Base-by-base conservation (phyloP, 805 yeast genomes). In the Candida vaughaniae region DNA sequence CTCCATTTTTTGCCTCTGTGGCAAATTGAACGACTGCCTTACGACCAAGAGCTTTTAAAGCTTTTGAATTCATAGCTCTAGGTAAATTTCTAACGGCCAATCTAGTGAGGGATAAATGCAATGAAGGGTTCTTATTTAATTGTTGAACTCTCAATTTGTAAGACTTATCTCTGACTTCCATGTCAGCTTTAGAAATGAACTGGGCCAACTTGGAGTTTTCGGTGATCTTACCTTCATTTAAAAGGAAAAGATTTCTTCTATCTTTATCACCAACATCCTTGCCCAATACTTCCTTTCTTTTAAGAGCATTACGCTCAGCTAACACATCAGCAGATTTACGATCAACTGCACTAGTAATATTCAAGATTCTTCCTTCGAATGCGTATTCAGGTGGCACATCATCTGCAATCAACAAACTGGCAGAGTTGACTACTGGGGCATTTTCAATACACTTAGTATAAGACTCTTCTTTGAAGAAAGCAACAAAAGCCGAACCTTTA, bases 11-110 rank as follows among this genome's bases (percentile, higher is more conserved):
- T 5, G 86, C 96, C 56, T 91, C 96, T 15, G 78, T 85, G 10
- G 98, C 97, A 66, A 91, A 93, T 52, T 84, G 84, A 16, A 93
- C 96, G 41, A 93, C 87, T 1, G 96, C 97, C 58, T 87, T 86
- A 61, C 99, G 82, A 26, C 95, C 97, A 33, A 93, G 70, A 1
- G 95, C 95, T 56, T 93, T 93, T 51, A 93, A 69, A 0, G 95
- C 81, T 60, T 86, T 88, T 43, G 83, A 86, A 42, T 78, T 84
- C 93, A 93, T 81, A 10, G 95, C 81, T 58, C 98, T 79, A 30
- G 99, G 99, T 35, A 93, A 64, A 58, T 93, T 93, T 65, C 99
- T 78, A 41, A 93, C 78, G 7, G 99, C 99, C 58, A 93, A 75
- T 69, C 99, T 80, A 1, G 98, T 91, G 64, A 91, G 67, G n/a